These are phyloP conservation scores for Cinnamomum chago DNA, from an alignment of 164 flowering plant species.

Conservation along the genomic window DNA sequence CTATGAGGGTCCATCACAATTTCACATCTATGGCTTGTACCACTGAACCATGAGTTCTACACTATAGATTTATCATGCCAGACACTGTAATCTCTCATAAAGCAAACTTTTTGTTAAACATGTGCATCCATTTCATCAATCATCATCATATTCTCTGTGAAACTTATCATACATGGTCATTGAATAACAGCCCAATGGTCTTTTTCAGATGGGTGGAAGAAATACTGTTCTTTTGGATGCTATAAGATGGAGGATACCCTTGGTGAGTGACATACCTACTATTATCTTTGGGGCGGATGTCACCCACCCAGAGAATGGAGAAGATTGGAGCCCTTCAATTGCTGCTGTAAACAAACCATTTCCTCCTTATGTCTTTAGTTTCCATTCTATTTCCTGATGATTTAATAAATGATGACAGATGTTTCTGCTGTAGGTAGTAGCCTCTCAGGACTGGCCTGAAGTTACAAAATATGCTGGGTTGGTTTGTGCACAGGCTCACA, in stretches of 20 bases:
- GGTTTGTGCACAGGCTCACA: conserved; percentile 32
- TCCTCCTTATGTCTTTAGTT: background rate
- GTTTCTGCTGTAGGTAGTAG: conserved; percentile 25
- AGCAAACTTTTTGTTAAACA: background rate
- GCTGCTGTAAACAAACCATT: conserved; percentile 54
- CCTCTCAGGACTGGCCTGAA: conserved; percentile 31
- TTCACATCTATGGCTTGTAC: background rate
- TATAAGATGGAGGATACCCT: conserved; percentile 68
- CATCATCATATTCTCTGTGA: background rate
- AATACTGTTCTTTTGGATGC: conserved; percentile 85
- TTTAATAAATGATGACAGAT: conserved; percentile 15
- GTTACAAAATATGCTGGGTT: conserved; percentile 24
- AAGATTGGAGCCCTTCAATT: conserved; percentile 80
- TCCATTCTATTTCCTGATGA: background rate
- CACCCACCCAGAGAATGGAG: conserved; percentile 83
- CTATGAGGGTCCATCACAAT: background rate
- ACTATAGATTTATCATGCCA: background rate
- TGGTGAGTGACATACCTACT: conserved; percentile 83
- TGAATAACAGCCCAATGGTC: background rate
- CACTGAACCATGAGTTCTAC: background rate
- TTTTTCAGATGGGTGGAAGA: conserved; percentile 74
- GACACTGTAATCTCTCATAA: background rate
- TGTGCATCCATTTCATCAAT: background rate
- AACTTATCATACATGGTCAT: background rate
- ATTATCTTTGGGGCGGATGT: conserved; percentile 93